A percentile compares a stretch with the other conserved stretches of the same genome.
phyloP scores from a whole-genome alignment of 345 rosid species.

The Reutealis trisperma region DNA sequence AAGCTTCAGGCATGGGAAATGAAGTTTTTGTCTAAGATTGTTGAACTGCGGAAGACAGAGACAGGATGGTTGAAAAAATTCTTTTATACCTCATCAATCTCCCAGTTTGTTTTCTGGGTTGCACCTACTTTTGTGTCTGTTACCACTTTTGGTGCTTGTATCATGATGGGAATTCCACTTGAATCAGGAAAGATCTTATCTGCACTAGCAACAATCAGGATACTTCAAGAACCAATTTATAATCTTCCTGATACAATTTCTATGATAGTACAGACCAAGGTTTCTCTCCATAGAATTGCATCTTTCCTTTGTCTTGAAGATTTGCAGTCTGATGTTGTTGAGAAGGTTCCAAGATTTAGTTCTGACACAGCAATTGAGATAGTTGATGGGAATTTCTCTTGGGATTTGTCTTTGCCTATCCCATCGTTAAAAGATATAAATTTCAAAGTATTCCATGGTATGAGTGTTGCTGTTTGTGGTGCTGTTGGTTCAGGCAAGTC shows the following conservation, averaged over 20 bases:
- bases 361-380: conserved; percentile 30
- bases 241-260: conserved; percentile 34
- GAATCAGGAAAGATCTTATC: conserved; percentile 38
- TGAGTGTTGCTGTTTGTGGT: conserved; percentile 79
- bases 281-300: conserved; percentile 39
- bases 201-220: conserved; percentile 38
- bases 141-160: conserved; percentile 58
- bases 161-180: conserved; percentile 29
- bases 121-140: conserved; percentile 38
- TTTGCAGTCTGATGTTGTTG: conserved; percentile 25
- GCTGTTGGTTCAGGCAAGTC: conserved; percentile 85
- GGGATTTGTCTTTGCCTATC: conserved; percentile 29
- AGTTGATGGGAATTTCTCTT: conserved; percentile 35
- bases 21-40: conserved; percentile 31
- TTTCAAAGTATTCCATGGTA: conserved; percentile 50
- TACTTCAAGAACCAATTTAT: conserved; percentile 35
- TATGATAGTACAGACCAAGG: conserved; percentile 35
- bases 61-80: conserved; percentile 19
- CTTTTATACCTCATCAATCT: conserved; percentile 16
- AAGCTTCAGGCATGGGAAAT: conserved; percentile 48
- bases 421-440: conserved; percentile 53
- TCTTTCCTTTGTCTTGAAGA: conserved; percentile 37
- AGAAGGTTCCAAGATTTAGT: conserved; percentile 29
- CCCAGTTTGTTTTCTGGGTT: conserved; percentile 20
- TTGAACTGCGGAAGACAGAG: conserved; percentile 27